Conservation (phyloP, 331 rosid genomes). For the Erythrophleum ivorense region DNA sequence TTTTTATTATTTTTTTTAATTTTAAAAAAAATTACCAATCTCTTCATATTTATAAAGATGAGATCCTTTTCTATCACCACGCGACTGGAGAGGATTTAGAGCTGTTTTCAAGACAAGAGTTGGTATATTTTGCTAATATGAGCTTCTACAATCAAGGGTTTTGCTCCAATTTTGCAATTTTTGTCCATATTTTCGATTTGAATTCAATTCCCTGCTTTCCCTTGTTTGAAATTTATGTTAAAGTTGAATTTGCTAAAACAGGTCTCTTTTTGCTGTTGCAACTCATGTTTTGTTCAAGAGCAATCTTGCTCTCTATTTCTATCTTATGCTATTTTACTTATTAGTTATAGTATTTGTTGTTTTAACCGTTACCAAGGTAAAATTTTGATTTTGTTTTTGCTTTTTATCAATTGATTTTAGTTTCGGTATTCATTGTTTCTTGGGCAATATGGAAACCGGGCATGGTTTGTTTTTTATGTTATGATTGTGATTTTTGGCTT, state of each 20-base stretch:
- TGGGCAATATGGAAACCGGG: constrained; percentile 22
- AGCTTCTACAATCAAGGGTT: constrained; percentile 25
- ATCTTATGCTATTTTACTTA: constrained; percentile 13
- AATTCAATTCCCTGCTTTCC: not conserved
- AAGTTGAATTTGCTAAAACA: constrained; percentile 7
- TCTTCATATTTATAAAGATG: too few species aligned
- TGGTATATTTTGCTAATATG: not conserved
- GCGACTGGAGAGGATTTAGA: too few species aligned
- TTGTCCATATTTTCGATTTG: constrained; percentile 7
- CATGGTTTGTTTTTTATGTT: not conserved
- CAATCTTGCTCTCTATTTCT: not conserved
- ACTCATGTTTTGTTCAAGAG: not conserved
- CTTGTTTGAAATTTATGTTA: not conserved
- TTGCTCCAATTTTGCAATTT: constrained; percentile 4
- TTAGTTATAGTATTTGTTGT: constrained; percentile 21
- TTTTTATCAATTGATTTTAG: constrained; percentile 22
- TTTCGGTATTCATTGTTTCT: constrained; percentile 23
- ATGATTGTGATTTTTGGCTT: too few species aligned
- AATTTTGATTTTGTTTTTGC: not conserved
- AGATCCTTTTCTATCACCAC: too few species aligned
- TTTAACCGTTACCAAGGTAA: constrained; percentile 18
- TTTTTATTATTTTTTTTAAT: too few species aligned
- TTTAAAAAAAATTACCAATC: too few species aligned
- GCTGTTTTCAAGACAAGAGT: not conserved
- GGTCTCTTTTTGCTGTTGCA: constrained; percentile 26